These are phyloP conservation scores for Phaeosphaeriaceae sp. DNA, from an alignment of 2,329 filamentous ascomycete genomes.

Conservation along the genomic window DNA sequence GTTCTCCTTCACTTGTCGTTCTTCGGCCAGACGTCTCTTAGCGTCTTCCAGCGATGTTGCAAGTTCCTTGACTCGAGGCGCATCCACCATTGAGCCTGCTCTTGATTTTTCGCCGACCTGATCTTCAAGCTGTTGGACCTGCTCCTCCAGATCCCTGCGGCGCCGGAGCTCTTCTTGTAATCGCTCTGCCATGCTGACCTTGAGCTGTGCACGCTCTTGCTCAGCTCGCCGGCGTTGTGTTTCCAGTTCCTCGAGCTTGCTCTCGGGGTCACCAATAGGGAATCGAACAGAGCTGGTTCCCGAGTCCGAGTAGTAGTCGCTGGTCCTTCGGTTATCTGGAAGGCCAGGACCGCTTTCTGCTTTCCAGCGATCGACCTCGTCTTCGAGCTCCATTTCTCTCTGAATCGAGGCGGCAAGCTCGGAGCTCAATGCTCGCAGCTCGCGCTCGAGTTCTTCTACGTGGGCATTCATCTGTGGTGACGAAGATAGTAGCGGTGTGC, in stretches of 20 bases:
- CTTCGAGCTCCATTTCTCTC: constrained; percentile 95
- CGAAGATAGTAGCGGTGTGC: constrained; percentile 53
- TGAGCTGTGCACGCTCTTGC: constrained; percentile 87
- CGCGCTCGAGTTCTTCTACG: constrained; percentile 90
- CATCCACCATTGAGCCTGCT: constrained; percentile 30
- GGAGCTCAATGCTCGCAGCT: constrained; percentile 89
- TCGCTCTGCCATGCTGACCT: constrained; percentile 83
- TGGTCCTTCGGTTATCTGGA: constrained; percentile 76
- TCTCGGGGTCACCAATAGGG: constrained; percentile 66
- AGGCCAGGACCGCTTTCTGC: constrained; percentile 70
- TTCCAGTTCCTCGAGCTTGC: constrained; percentile 74
- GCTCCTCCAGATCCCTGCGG: constrained; percentile 78
- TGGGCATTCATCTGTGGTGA: constrained; percentile 60
- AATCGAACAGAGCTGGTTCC: constrained; percentile 85
- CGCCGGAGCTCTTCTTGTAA: constrained; percentile 84
- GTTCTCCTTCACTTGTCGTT: constrained; percentile 86
- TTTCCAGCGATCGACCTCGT: constrained; percentile 87
- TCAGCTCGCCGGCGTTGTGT: constrained; percentile 83
- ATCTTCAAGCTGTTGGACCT: constrained; percentile 82
- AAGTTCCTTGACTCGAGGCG: constrained; percentile 74
- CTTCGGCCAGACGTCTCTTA: constrained; percentile 80
- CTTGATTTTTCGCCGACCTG: constrained; percentile 61
- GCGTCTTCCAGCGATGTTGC: constrained; percentile 83
- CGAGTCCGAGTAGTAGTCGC: constrained; percentile 98
- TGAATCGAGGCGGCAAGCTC: constrained; percentile 93